phyloP scores from a whole-genome alignment of 2,329 filamentous ascomycete species.

The Ustilaginoidea virens region DNA sequence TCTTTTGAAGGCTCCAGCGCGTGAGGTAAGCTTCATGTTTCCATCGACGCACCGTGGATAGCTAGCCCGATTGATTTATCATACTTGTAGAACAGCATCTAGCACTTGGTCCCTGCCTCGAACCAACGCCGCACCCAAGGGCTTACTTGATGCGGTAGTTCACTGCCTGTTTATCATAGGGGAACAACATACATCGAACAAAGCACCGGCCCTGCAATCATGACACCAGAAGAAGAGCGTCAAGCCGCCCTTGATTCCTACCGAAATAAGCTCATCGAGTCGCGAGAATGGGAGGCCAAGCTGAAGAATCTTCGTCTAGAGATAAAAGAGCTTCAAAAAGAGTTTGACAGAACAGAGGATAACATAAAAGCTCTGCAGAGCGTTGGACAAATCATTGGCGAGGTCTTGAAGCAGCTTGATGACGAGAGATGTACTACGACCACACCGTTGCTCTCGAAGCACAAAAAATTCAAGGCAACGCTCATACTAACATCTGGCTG shows the following conservation, averaged over 20 bases:
- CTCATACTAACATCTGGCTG: conserved; percentile 4
- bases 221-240: conserved; percentile 42
- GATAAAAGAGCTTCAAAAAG: conserved; percentile 87
- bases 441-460: background rate
- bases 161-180: too few relatives aligned
- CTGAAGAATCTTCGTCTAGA: conserved; percentile 86
- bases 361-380: conserved; percentile 99
- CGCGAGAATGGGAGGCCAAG: conserved; percentile 97
- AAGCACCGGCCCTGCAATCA: too few relatives aligned
- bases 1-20: conserved; percentile 20
- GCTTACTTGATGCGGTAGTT: too few relatives aligned
- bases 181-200: too few relatives aligned
- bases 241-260: conserved; percentile 61
- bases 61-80: too few relatives aligned
- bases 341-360: conserved; percentile 94
- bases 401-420: conserved; percentile 96
- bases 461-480: conserved; percentile 9
- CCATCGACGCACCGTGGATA: conserved; percentile 4
- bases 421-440: conserved; percentile 78
- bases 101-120: background rate
- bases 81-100: conserved; percentile 2
- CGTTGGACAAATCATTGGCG: conserved; percentile 97
- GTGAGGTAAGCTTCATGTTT: conserved; percentile 24
- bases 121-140: background rate
- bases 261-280: conserved; percentile 75